These are phyloP conservation scores for Adansonia gregorii DNA, from an alignment of 441 rosid genomes.

Conservation along the genomic window DNA sequence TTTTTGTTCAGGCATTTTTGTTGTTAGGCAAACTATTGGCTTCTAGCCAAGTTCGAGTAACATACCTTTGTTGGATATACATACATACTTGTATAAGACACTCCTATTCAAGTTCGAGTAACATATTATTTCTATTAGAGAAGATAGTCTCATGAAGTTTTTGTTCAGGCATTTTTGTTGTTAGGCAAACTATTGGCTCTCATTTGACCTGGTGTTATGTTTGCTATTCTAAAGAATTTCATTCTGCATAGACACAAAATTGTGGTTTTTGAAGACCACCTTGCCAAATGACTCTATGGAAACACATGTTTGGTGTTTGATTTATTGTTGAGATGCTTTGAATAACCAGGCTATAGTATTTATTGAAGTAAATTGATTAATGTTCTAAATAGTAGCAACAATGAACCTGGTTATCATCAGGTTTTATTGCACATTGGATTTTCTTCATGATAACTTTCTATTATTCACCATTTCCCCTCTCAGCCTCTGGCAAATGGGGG, in stretches of 20 bases:
- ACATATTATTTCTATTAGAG: too few relatives aligned
- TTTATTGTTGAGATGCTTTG: background rate
- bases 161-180: too few relatives aligned
- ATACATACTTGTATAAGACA: too few relatives aligned
- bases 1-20: too few relatives aligned
- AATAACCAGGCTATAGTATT: background rate
- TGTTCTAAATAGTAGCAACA: background rate
- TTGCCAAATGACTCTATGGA: background rate
- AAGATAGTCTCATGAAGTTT: too few relatives aligned
- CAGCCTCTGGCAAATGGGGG: background rate
- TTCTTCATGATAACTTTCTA: background rate
- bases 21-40: background rate
- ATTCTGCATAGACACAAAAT: background rate
- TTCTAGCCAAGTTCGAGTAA: too few relatives aligned
- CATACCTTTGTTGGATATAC: too few relatives aligned
- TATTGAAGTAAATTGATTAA: background rate
- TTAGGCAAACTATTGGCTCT: background rate
- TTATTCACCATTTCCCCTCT: background rate
- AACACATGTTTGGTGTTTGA: slow-evolving; percentile 2
- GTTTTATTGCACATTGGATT: background rate
- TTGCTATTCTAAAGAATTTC: background rate
- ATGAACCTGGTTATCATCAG: background rate
- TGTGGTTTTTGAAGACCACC: background rate
- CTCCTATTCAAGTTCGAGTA: too few relatives aligned
- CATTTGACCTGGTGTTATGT: background rate